Percentiles rank a stretch among this genome's conserved stretches.
Conservation (phyloP, 2,329 filamentous ascomycete species). For the Talaromyces albobiverticillius region DNA sequence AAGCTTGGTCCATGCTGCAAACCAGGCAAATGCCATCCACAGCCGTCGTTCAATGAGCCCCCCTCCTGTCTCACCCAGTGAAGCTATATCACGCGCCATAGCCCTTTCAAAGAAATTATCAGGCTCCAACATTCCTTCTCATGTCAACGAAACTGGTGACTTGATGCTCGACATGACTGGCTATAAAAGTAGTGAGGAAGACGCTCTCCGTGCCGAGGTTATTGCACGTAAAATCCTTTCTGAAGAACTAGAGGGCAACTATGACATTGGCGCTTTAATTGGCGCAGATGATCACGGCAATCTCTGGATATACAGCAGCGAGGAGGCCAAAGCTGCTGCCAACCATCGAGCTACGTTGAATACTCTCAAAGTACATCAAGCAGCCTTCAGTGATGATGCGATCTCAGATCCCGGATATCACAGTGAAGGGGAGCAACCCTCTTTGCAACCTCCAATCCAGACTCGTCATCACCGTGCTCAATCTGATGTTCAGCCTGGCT, state of each 20-base stretch:
- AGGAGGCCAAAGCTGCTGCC: conserved; percentile 89
- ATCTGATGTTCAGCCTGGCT: conserved; percentile 66
- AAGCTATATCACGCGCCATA: conserved; percentile 79
- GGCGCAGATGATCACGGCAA: conserved; percentile 95
- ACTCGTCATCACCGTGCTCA: conserved; percentile 57
- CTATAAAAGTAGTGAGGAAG: conserved; percentile 91
- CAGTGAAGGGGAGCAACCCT: conserved; percentile 72
- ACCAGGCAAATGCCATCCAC: conserved; percentile 16
- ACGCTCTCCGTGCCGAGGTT: conserved; percentile 87
- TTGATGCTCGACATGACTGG: conserved; percentile 98
- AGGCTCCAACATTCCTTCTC: conserved; percentile 85
- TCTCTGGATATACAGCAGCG: conserved; percentile 98
- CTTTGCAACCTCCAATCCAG: conserved; percentile 60
- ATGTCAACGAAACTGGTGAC: conserved; percentile 89
- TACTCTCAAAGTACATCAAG: conserved; percentile 48
- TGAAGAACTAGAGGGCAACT: conserved; percentile 89
- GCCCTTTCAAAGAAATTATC: conserved; percentile 83
- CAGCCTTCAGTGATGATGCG: conserved; percentile 67
- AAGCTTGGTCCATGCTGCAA: conserved; percentile 12
- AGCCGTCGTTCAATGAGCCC: conserved; percentile 67
- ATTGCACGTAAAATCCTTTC: conserved; percentile 87
- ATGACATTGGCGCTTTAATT: conserved; percentile 93
- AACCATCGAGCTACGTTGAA: conserved; percentile 60
- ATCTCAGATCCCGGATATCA: conserved; percentile 93
- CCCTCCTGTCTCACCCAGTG: conserved; percentile 65